Base-by-base conservation (phyloP, 2,329 filamentous ascomycete genomes). In the Fusarium keratoplasticum region DNA sequence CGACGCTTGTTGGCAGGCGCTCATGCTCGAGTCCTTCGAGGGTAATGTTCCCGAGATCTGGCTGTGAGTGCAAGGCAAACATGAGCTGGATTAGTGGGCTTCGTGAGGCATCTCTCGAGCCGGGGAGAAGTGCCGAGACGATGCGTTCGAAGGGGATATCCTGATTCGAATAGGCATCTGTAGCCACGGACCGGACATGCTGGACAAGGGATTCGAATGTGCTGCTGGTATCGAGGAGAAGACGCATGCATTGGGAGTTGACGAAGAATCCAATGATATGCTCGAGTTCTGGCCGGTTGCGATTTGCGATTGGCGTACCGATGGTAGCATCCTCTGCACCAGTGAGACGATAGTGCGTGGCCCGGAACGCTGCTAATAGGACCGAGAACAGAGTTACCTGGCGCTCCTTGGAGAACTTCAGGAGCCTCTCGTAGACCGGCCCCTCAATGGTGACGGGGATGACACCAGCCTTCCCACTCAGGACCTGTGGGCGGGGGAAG, bases 281-380 rank as follows among this genome's bases (percentile, higher is more conserved):
- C 36, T 73, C 58, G 4, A 72, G 18, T 22, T 75, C 71, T 36
- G 61, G 62, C 14, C 66, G 55, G 31, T 74, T 44, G 6, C 72
- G 47, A 27, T 74, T 71, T 2, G 70, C 71, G 29, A 67, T 75
- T 3, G 68, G 42, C 2, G 64, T 76, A 3, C 78, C 78, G 22
- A 80, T 70, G 0, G 70, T 71, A 4, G 68, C 73, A 44, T 80
- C 78, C n/a, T 50, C 36, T 3, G 47, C 42, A 1, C 78, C 74
- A 3, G 74, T 80, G 10, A 79, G 54, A 6, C 75, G 76, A 36
- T 72, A 78, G 38, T 79, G 77, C 0, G 78, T 71, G 0, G 75
- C 75, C 7, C 76, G 67, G 44, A 80, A 80, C 0, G 69, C 74
- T 5, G 78, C 69, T 4, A 79, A 64, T 31, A 31, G 31, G 31